Base-by-base conservation (phyloP, 208 protist genomes). In the Naegleria lovaniensis region DNA sequence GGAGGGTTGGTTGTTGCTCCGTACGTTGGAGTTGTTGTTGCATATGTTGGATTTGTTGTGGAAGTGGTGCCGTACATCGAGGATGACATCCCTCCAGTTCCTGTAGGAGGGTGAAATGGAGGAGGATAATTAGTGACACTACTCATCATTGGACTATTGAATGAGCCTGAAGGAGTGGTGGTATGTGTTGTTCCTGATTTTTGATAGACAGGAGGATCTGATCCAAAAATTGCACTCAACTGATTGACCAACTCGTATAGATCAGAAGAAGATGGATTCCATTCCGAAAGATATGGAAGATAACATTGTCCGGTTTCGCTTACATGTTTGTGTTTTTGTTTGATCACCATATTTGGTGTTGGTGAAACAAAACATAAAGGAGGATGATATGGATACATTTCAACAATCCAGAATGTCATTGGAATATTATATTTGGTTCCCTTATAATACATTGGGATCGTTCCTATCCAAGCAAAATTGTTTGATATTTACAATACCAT, bases 131-230 rank as follows among this genome's bases (percentile, higher is more conserved):
- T 75, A n/a, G 58, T n/a, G 25, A 29, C 25, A 75, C 58, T 75
- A 75, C 58, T 75, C 16, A 29, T 22, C 25, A 75, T 40, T n/a
- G 79, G 36, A 85, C 0, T 85, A 33, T 0, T 39, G 13, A 15
- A 0, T 3, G 79, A n/a, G 16, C 29, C 33, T 85, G 79, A 22
- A 25, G 79, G 29, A 9, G 40, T 86, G 19, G 48, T 52, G 40
- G 19, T 19, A 15, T 15, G 22, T 89, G 85, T 33, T 19, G 85
- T 67, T 41, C 5, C 2, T 11, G 33, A 9, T 89, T 89, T 89
- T 67, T 89, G 85, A 89, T 41, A 89, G 9, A 89, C 85, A 40
- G 85, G 85, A 40, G 85, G 85, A 38, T 89, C 85, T 22, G 22
- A 13, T 33, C 48, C 48, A 13, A 89, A 89, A 6, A 89, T 29